These are phyloP conservation scores for Telopea speciosissima DNA, from an alignment of 177 flowering plant genomes.

Conservation along the genomic window DNA sequence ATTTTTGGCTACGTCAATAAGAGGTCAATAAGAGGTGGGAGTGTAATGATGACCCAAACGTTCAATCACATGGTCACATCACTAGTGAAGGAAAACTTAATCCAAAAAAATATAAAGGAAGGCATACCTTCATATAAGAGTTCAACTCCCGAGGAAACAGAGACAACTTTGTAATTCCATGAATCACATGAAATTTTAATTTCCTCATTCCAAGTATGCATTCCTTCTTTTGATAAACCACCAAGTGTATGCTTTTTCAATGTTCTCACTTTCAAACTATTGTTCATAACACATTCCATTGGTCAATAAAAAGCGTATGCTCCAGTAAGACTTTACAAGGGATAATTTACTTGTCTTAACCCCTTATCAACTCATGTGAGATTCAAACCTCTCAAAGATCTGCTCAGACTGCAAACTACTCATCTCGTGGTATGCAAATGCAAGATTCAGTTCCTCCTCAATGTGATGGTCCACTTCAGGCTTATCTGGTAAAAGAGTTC, in stretches of 20 bases:
- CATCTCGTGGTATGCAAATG: slow-evolving; percentile 90
- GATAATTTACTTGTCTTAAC: slow-evolving; percentile 3
- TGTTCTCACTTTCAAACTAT: neutral
- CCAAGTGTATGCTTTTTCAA: neutral
- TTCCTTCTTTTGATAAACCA: neutral
- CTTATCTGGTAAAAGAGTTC: slow-evolving; percentile 26
- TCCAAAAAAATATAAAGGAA: neutral
- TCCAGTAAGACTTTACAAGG: neutral
- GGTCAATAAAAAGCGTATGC: neutral
- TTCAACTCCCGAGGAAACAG: neutral
- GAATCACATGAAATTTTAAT: neutral
- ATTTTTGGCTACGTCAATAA: too few relatives aligned
- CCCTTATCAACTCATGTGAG: slow-evolving; percentile 44
- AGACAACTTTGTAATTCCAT: neutral
- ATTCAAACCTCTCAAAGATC: slow-evolving; percentile 76
- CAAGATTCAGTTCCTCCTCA: slow-evolving; percentile 92
- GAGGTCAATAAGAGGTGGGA: too few relatives aligned
- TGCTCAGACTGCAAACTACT: slow-evolving; percentile 70
- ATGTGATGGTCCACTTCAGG: slow-evolving; percentile 42
- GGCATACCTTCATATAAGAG: slow-evolving; percentile 4
- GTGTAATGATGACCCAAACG: too few relatives aligned
- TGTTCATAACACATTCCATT: neutral
- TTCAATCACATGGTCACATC: too few relatives aligned
- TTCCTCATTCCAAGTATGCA: neutral
- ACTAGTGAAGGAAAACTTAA: neutral